Percentiles rank a stretch among this genome's conserved stretches.
Conservation (phyloP, 1,139 yeast species). For the Komagataea norvegica region DNA sequence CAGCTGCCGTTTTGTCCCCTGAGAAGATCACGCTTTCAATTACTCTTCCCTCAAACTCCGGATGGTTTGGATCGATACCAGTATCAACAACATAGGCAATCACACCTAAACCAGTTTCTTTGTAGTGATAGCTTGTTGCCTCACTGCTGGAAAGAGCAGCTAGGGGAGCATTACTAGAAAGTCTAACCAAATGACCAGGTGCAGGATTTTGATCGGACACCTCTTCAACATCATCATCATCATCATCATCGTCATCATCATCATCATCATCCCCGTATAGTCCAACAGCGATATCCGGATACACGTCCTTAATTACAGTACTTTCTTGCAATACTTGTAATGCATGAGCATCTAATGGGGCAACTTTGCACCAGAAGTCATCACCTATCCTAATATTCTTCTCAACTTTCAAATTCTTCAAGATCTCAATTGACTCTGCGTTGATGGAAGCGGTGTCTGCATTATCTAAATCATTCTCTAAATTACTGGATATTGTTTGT, state of each 20-base stretch:
- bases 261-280: background rate
- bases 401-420: slow-evolving; percentile 5
- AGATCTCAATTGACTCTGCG: slow-evolving; percentile 6
- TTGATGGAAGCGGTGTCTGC: slow-evolving; percentile 1
- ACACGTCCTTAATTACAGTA: slow-evolving; percentile 5
- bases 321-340: slow-evolving; percentile 7
- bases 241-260: background rate
- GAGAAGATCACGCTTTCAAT: slow-evolving; percentile 55
- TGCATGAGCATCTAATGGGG: slow-evolving; percentile 4
- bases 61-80: slow-evolving; percentile 55
- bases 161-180: slow-evolving; percentile 45
- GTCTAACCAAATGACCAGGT: slow-evolving; percentile 63
- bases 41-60: slow-evolving; percentile 66
- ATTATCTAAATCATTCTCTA: background rate
- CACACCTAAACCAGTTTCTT: slow-evolving; percentile 47
- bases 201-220: slow-evolving; percentile 43
- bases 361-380: slow-evolving; percentile 7
- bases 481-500: background rate
- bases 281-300: slow-evolving; percentile 7
- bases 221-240: slow-evolving; percentile 25
- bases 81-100: slow-evolving; percentile 81
- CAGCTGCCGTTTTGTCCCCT: slow-evolving; percentile 52
- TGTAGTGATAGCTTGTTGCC: slow-evolving; percentile 37
- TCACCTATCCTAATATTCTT: slow-evolving; percentile 8
- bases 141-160: slow-evolving; percentile 56